Conservation (phyloP, 2,329 filamentous ascomycete species). For the Epichloe aotearoae region DNA sequence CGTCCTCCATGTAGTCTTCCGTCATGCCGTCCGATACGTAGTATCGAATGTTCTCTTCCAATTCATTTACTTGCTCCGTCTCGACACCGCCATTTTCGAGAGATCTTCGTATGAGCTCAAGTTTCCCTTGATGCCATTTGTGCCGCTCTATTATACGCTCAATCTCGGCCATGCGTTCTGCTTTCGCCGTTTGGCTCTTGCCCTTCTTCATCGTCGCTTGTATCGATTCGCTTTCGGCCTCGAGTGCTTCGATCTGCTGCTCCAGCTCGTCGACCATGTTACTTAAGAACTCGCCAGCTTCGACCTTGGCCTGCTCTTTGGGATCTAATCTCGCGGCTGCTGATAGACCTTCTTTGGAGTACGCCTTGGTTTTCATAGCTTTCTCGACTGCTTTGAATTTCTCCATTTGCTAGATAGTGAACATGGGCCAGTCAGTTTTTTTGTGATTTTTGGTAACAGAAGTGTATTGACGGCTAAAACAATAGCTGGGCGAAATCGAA, state of each 20-base stretch:
- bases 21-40: conserved; percentile 86
- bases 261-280: conserved; percentile 85
- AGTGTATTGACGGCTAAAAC: too few species aligned
- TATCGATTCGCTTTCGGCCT: conserved; percentile 79
- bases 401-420: conserved; percentile 73
- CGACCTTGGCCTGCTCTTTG: conserved; percentile 91
- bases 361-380: conserved; percentile 99
- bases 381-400: conserved; percentile 99
- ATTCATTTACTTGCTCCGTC: conserved; percentile 68
- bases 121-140: conserved; percentile 90
- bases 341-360: conserved; percentile 93
- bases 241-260: conserved; percentile 81
- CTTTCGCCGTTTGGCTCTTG: conserved; percentile 73
- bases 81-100: conserved; percentile 90
- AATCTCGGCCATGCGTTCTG: conserved; percentile 78
- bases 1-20: conserved; percentile 85
- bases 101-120: conserved; percentile 80
- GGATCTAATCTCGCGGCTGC: conserved; percentile 88
- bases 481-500: too few species aligned
- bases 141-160: conserved; percentile 77
- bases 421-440: neutral
- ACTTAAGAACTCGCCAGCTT: conserved; percentile 74
- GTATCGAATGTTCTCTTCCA: conserved; percentile 88
- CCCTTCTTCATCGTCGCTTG: conserved; percentile 89
- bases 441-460: too few species aligned